phyloP scores from a whole-genome alignment of 257 asterid species.

The Solanum okadae region DNA sequence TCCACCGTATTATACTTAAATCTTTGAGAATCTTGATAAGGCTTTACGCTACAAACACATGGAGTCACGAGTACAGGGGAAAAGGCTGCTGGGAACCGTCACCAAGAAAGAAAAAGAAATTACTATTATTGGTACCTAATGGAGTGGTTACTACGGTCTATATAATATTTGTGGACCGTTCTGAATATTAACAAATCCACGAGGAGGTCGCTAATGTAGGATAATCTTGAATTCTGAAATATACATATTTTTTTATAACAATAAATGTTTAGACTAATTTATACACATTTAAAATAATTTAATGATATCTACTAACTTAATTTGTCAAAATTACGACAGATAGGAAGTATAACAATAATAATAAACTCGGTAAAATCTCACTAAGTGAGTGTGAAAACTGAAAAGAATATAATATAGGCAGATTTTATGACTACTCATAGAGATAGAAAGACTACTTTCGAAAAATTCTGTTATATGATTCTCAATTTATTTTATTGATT shows the following conservation, averaged over 20 bases:
- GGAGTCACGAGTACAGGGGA: not conserved
- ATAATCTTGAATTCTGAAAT: not conserved
- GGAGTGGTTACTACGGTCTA: not conserved
- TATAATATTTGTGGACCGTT: not conserved
- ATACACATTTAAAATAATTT: too few species aligned
- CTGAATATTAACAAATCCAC: not conserved
- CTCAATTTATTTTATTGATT: not conserved
- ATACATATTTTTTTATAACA: not conserved
- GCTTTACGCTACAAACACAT: not conserved
- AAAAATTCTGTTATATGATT: too few species aligned
- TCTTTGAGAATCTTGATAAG: not conserved
- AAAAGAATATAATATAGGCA: too few species aligned
- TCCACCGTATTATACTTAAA: constrained; percentile 5
- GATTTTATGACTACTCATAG: too few species aligned
- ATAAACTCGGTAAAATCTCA: too few species aligned
- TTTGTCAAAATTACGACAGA: not conserved
- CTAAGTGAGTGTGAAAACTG: too few species aligned
- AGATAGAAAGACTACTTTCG: accelerated
- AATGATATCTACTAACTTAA: not conserved
- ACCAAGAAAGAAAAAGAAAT: not conserved
- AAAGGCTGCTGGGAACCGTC: not conserved
- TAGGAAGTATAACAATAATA: not conserved
- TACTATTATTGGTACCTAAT: not conserved
- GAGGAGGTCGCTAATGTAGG: not conserved
- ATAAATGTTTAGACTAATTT: too few species aligned